Percentiles rank a stretch among this genome's conserved stretches.
Evolutionary conservation across 2,329 filamentous ascomycete genomes (phyloP).

Genomic region (Beauveria brongniartii): DNA sequence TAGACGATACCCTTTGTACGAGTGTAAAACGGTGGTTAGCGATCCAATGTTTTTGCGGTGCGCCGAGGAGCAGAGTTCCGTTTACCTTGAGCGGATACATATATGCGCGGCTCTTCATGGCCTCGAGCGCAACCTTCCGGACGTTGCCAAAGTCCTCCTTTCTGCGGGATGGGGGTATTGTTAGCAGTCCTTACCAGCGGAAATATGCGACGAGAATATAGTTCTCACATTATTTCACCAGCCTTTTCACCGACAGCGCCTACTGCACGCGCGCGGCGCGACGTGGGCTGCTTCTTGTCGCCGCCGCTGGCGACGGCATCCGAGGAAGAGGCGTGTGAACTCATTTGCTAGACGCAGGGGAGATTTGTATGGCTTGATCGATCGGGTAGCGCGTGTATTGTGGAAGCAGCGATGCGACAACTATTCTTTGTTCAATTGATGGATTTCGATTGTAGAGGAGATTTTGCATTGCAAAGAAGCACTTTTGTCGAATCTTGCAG

Average conservation of each 20-base stretch:
- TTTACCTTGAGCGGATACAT: slow-evolving; percentile 71
- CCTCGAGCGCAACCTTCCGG: slow-evolving; percentile 55
- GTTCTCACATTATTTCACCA: slow-evolving; percentile 7
- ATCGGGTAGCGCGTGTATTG: neutral
- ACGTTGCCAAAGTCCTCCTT: slow-evolving; percentile 66
- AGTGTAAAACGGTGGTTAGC: neutral
- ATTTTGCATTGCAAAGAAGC: too few species aligned
- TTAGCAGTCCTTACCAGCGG: neutral
- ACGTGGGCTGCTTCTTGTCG: slow-evolving; percentile 7
- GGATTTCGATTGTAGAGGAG: neutral
- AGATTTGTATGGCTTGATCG: neutral
- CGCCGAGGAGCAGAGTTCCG: neutral
- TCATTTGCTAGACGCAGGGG: neutral
- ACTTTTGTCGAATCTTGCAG: too few species aligned
- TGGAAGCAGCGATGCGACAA: neutral
- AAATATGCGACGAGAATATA: neutral
- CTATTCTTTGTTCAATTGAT: neutral
- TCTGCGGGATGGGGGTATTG: slow-evolving; percentile 25
- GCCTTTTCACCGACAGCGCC: slow-evolving; percentile 10
- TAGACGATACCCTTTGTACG: slow-evolving; percentile 48
- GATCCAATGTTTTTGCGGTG: neutral
- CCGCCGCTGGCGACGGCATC: neutral
- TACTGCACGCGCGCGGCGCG: slow-evolving; percentile 2
- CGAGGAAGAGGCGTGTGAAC: neutral
- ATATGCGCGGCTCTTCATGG: slow-evolving; percentile 69